Evolutionary conservation across 352 stramenopile species (phyloP).

Genomic region (Globisporangium megalacanthum): DNA sequence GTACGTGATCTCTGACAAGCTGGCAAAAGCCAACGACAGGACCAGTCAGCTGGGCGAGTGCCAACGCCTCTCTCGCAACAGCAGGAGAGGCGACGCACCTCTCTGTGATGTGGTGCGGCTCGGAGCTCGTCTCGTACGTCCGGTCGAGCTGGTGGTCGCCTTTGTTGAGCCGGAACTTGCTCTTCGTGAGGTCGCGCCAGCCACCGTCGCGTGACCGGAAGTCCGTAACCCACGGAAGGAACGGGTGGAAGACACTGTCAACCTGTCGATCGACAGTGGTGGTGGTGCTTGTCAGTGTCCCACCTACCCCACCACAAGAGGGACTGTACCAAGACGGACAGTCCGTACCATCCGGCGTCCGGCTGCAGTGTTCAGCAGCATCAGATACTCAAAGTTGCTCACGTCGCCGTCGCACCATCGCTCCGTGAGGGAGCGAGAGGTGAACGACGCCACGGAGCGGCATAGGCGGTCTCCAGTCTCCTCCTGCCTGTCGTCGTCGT

Average conservation of each 20-base stretch:
- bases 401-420: constrained; percentile 88
- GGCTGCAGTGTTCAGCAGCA: constrained; percentile 88
- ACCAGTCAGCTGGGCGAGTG: too few species aligned
- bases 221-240: constrained; percentile 96
- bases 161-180: constrained; percentile 95
- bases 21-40: constrained; percentile 7
- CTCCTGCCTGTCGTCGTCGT: background rate
- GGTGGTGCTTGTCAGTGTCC: background rate
- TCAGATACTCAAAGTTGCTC: constrained; percentile 93
- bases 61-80: too few species aligned
- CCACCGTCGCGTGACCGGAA: constrained; percentile 57
- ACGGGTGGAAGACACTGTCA: constrained; percentile 82
- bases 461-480: background rate
- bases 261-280: constrained; percentile 23
- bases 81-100: constrained; percentile 24
- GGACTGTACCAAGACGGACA: background rate
- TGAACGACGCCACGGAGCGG: constrained; percentile 13
- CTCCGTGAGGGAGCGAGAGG: constrained; percentile 56
- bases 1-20: constrained; percentile 93
- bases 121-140: constrained; percentile 80
- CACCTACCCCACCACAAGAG: background rate
- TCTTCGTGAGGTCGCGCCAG: constrained; percentile 89
- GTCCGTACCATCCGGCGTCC: constrained; percentile 68
- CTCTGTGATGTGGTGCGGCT: constrained; percentile 94
- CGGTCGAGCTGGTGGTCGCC: constrained; percentile 91